Evolutionary conservation across 1,284 basidiomycete genomes (phyloP).

Genomic region (Pseudozyma pruni): DNA sequence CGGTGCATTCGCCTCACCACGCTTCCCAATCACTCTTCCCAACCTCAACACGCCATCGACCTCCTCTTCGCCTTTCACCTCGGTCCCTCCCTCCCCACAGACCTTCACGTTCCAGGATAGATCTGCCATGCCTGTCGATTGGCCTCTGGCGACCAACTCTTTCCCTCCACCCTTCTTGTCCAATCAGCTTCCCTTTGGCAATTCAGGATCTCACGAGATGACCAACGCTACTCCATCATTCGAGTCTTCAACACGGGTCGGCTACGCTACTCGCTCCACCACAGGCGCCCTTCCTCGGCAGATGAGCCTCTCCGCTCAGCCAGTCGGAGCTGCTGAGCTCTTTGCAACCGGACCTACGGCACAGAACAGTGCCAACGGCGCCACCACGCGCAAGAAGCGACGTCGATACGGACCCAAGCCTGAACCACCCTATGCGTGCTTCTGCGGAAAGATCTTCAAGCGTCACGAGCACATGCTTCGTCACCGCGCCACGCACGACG

Average conservation of each 20-base stretch:
- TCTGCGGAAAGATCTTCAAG: conserved; percentile 49
- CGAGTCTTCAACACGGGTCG: conserved; percentile 5
- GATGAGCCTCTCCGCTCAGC: neutral
- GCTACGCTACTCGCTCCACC: conserved; percentile 20
- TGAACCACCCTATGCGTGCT: conserved; percentile 42
- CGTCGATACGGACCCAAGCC: conserved; percentile 44
- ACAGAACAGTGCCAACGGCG: neutral
- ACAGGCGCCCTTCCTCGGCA: conserved; percentile 16
- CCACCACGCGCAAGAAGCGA: conserved; percentile 29
- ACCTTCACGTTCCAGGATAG: conserved; percentile 7
- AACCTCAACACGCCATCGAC: neutral
- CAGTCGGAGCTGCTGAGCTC: neutral
- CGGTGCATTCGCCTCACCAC: conserved; percentile 21
- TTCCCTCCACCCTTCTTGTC: conserved; percentile 6
- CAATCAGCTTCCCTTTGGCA: conserved; percentile 9
- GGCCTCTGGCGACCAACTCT: conserved; percentile 1
- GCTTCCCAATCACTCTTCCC: conserved; percentile 1
- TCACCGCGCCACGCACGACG: conserved; percentile 49
- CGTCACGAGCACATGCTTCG: conserved; percentile 53
- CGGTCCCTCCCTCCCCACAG: neutral
- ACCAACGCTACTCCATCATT: neutral
- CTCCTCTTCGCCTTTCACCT: conserved; percentile 1
- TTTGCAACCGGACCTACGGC: neutral
- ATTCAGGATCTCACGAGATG: neutral
- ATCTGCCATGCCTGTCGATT: conserved; percentile 1